Evolutionary conservation across 352 stramenopile genomes (phyloP), one percentile per base, ranked within the genome.

Genomic region (Globisporangium polare): DNA sequence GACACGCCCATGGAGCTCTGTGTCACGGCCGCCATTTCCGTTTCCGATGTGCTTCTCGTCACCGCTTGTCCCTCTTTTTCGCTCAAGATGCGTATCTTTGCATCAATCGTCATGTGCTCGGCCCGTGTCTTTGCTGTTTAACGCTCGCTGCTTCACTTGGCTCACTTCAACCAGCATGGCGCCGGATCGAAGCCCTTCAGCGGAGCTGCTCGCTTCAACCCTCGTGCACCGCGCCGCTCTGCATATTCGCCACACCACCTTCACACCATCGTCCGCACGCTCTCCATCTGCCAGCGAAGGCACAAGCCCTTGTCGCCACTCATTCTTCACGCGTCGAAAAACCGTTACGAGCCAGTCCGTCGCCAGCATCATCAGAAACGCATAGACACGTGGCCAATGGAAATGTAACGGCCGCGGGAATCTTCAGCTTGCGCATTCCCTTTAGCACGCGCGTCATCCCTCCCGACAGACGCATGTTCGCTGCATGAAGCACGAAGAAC

Each of bases 101-200:
- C 49, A 37, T 54, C 26, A 39, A 7, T 37, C 24, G 37, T 43
- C 37, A 43, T 33, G 17, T 20, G 20, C 18, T 9, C 31, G 29
- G 29, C 29, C 53, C 54, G 54, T 60, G 54, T 60, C 54, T 60
- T 50, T 60, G 54, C 54, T 51, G 27, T 53, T 60, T 60, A 60
- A 60, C 54, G n/a, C 9, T 8, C 9, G 9, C 12, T 12, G 33
- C 9, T 15, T 39, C 33, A 39, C 33, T 12, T 39, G 33, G 9
- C 9, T 58, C n/a, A 22, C 33, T 45, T 43, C 33, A 18, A 46
- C 39, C 27, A 24, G 26, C 18, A 26, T 31, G 10, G 2, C 10
- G 9, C 17, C 12, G 22, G 15, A 37, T 53, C 47, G 47, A 24
- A 53, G 27, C 27, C 29, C 9, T 43, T 56, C 24, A 42, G 43